phyloP scores from a whole-genome alignment of 2,329 filamentous ascomycete species.

The Arthrinium phaeospermum region DNA sequence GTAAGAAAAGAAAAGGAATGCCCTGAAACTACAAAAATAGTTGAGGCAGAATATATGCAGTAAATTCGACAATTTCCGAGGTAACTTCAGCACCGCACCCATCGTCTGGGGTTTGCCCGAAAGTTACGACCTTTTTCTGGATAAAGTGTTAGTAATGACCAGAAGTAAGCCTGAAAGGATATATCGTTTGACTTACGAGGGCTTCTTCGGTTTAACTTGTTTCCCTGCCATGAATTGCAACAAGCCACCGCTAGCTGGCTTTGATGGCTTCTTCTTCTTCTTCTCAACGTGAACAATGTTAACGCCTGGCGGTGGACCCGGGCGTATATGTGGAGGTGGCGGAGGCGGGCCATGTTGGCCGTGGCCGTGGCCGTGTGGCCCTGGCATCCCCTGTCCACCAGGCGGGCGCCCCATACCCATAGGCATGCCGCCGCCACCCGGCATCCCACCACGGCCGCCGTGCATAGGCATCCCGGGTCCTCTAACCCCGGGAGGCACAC shows the following conservation, averaged over 20 bases:
- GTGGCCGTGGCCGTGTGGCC: neutral
- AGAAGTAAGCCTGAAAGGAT: neutral
- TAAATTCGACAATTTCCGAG: neutral
- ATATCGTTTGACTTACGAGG: neutral
- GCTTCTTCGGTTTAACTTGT: slow-evolving; percentile 8
- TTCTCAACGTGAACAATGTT: neutral
- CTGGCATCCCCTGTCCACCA: neutral
- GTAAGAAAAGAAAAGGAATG: slow-evolving; percentile 19
- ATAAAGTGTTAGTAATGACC: neutral
- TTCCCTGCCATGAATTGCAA: slow-evolving; percentile 3
- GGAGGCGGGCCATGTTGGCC: neutral
- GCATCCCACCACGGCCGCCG: neutral
- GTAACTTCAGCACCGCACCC: neutral
- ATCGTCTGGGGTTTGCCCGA: neutral
- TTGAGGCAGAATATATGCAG: slow-evolving; percentile 11
- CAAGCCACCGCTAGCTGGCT: neutral
- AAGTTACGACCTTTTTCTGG: neutral
- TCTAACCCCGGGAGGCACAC: slow-evolving; percentile 16
- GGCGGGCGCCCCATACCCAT: slow-evolving; percentile 12
- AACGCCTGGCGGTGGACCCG: neutral
- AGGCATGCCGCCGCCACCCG: neutral
- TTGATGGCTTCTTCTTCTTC: slow-evolving; percentile 16
- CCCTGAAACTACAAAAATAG: slow-evolving; percentile 4
- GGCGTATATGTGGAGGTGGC: neutral
- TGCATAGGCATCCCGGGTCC: neutral